Evolutionary conservation across 176 grass and related monocot genomes (phyloP).

Genomic region (Zizania latifolia): DNA sequence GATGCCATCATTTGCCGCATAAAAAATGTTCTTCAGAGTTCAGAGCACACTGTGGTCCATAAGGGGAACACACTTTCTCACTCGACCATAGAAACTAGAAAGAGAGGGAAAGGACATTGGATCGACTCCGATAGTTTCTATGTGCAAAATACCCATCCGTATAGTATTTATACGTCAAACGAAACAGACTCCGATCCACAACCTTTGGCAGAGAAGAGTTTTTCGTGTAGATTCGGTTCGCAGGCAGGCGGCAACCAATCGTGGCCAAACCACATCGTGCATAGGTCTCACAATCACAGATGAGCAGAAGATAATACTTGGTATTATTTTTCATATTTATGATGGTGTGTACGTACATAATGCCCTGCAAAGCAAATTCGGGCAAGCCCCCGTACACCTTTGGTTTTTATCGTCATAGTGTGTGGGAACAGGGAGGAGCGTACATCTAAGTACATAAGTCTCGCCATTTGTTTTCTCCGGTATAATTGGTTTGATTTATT

Average conservation of each 20-base stretch:
- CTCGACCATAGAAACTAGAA: not conserved
- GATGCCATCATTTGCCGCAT: not conserved
- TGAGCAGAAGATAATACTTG: not conserved
- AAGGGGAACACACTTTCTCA: not conserved
- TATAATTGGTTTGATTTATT: too few relatives aligned
- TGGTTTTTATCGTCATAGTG: constrained; percentile 9
- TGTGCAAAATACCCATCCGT: too few relatives aligned
- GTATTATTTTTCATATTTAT: constrained; percentile 12
- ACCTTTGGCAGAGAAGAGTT: not conserved
- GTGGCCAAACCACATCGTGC: not conserved
- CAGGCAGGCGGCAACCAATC: not conserved
- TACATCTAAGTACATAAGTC: too few relatives aligned
- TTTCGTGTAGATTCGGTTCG: not conserved
- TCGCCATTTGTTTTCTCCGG: too few relatives aligned
- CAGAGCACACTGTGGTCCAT: not conserved
- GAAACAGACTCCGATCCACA: too few relatives aligned
- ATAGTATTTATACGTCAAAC: too few relatives aligned
- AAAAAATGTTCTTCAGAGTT: not conserved
- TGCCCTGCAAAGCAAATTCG: not conserved
- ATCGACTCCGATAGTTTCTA: too few relatives aligned
- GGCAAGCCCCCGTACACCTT: not conserved
- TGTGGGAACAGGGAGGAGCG: too few relatives aligned
- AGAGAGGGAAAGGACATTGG: too few relatives aligned
- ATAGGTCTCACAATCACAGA: not conserved
- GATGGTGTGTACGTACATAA: not conserved